Evolutionary conservation across 768 basidiomycete species (phyloP).

Genomic region (Cyathus striatus): DNA sequence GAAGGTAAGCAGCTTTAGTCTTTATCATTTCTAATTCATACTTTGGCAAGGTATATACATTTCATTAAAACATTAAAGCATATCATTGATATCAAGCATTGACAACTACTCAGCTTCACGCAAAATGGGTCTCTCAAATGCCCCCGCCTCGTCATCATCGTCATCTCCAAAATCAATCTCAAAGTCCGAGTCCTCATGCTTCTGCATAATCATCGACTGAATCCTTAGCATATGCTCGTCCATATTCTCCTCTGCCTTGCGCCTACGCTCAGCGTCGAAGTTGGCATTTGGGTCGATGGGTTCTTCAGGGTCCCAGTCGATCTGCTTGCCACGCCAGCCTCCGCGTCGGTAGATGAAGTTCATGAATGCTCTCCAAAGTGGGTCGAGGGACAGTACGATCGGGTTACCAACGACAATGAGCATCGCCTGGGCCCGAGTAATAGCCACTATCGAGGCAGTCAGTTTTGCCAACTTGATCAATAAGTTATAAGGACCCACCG

Average conservation of each 20-base stretch:
- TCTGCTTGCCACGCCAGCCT: constrained; percentile 46
- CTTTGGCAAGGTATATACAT: too few species aligned
- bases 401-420: constrained; percentile 63
- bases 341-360: constrained; percentile 45
- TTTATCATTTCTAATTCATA: too few species aligned
- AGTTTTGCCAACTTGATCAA: constrained; percentile 1
- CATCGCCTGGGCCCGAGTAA: constrained; percentile 62
- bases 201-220: constrained; percentile 24
- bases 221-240: constrained; percentile 30
- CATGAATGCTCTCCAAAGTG: constrained; percentile 55
- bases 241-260: constrained; percentile 24
- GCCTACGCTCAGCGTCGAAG: constrained; percentile 25
- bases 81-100: too few species aligned
- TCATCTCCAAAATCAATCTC: constrained; percentile 16
- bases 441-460: constrained; percentile 38
- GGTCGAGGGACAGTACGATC: constrained; percentile 49
- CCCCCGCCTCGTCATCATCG: constrained; percentile 18
- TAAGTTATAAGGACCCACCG: constrained; percentile 33
- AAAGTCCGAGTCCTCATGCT: constrained; percentile 19
- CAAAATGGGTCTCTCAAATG: constrained; percentile 23
- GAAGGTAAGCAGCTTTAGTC: too few species aligned
- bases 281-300: constrained; percentile 21
- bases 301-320: constrained; percentile 25
- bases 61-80: too few species aligned
- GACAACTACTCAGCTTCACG: constrained; percentile 21